Percentiles rank a stretch among this genome's conserved stretches.
These are phyloP conservation scores for Bretziella fagacearum DNA, from an alignment of 2,329 filamentous ascomycete species.

Conservation along the genomic window DNA sequence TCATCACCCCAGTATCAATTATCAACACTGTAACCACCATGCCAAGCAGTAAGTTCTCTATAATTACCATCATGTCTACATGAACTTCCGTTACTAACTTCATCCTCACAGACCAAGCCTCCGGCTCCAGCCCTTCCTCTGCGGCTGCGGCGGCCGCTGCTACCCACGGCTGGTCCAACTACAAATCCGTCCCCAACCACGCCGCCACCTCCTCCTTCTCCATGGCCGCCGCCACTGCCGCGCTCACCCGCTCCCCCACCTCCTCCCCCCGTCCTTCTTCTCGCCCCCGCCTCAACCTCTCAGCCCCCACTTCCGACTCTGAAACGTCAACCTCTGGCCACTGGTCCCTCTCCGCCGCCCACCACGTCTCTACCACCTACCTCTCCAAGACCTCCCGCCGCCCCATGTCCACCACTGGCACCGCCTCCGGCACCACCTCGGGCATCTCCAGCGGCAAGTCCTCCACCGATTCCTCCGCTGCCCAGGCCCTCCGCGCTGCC, in stretches of 20 bases:
- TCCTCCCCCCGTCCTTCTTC: background rate
- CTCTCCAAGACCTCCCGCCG: background rate
- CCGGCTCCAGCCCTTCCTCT: too few relatives aligned
- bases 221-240: slow-evolving; percentile 22
- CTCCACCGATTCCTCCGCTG: slow-evolving; percentile 20
- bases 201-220: slow-evolving; percentile 35
- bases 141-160: slow-evolving; percentile 43
- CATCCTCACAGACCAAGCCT: too few relatives aligned
- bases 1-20: too few relatives aligned
- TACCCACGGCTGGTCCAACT: slow-evolving; percentile 49
- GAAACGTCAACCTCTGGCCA: too few relatives aligned
- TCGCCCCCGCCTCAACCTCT: background rate
- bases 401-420: background rate
- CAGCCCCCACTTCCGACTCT: background rate
- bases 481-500: slow-evolving; percentile 53
- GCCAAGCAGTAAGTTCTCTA: too few relatives aligned
- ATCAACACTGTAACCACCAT: too few relatives aligned
- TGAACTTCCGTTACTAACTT: too few relatives aligned
- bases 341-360: background rate
- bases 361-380: background rate
- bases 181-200: slow-evolving; percentile 34
- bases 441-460: background rate
- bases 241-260: background rate
- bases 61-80: too few relatives aligned
- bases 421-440: background rate